Percentiles rank a stretch among this genome's conserved stretches.
phyloP scores from a whole-genome alignment of 2,329 filamentous ascomycete genomes.

The Magnaporthiopsis rhizophila region DNA sequence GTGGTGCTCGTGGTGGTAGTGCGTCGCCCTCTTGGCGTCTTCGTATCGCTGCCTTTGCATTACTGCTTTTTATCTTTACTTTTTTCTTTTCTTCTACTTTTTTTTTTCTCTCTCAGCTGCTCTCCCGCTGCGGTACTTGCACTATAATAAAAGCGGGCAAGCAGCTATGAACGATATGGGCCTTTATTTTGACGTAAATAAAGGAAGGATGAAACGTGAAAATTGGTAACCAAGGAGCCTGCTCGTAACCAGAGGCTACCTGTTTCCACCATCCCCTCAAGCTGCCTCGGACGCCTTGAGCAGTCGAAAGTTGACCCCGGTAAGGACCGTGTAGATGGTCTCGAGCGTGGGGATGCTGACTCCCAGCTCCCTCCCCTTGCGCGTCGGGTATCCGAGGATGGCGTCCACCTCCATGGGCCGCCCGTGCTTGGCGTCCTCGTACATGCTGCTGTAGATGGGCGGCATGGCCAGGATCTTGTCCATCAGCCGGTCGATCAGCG shows the following conservation, averaged over 20 bases:
- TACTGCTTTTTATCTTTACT: too few relatives aligned
- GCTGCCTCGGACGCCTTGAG: constrained; percentile 1
- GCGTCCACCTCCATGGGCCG: constrained; percentile 55
- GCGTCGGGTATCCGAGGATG: constrained; percentile 52
- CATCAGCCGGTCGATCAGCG: constrained; percentile 36
- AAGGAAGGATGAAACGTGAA: too few relatives aligned
- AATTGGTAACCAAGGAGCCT: too few relatives aligned
- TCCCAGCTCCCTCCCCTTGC: constrained; percentile 44
- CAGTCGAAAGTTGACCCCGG: constrained; percentile 21
- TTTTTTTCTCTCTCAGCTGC: too few relatives aligned
- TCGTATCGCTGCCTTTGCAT: constrained; percentile 17
- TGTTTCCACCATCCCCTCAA: too few relatives aligned
- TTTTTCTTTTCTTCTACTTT: too few relatives aligned
- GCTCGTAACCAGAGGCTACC: too few relatives aligned
- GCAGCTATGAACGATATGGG: too few relatives aligned
- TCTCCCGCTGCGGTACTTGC: too few relatives aligned
- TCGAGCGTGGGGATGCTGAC: constrained; percentile 45
- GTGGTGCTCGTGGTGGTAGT: constrained; percentile 17
- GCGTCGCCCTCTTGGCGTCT: constrained; percentile 18
- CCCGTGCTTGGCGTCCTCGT: constrained; percentile 47
- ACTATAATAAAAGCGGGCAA: too few relatives aligned
- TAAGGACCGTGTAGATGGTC: constrained; percentile 26
- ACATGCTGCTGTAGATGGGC: constrained; percentile 43
- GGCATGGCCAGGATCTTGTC: constrained; percentile 38
- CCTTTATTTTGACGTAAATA: too few relatives aligned